phyloP scores from a whole-genome alignment of 192 early-diverging fungal genomes.

The Podila clonocystis region DNA sequence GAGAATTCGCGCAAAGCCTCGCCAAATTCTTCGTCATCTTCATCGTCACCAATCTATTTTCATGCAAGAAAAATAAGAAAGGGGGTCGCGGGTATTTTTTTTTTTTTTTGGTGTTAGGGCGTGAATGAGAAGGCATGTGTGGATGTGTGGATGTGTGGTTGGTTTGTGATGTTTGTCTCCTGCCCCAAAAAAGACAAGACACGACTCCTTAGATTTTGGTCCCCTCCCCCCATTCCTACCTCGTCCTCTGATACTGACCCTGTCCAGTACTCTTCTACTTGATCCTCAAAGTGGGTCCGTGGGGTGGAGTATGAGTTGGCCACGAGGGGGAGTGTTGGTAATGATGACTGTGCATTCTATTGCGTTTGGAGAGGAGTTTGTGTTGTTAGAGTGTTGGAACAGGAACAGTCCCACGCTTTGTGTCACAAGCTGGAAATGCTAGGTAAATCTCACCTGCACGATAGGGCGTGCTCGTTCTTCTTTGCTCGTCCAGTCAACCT shows the following conservation, averaged over 20 bases:
- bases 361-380: too few species aligned
- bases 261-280: constrained; percentile 17
- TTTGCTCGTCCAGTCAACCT: constrained; percentile 36
- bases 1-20: constrained; percentile 17
- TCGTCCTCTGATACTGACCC: neutral
- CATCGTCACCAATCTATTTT: neutral
- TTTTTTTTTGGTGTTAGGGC: neutral
- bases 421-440: too few species aligned
- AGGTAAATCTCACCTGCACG: too few species aligned
- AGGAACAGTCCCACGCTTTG: too few species aligned
- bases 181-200: neutral
- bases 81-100: neutral
- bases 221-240: neutral
- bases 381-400: too few species aligned
- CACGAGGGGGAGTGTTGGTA: neutral
- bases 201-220: constrained; percentile 12
- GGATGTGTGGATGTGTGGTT: too few species aligned
- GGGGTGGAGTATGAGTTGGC: neutral
- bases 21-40: constrained; percentile 30
- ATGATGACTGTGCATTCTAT: too few species aligned
- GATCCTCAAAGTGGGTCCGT: neutral
- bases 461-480: neutral
- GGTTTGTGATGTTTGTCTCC: too few species aligned
- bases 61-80: neutral
- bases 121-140: neutral